Evolutionary conservation across 2,329 filamentous ascomycete species (phyloP).

Genomic region (Colletotrichum lupini): DNA sequence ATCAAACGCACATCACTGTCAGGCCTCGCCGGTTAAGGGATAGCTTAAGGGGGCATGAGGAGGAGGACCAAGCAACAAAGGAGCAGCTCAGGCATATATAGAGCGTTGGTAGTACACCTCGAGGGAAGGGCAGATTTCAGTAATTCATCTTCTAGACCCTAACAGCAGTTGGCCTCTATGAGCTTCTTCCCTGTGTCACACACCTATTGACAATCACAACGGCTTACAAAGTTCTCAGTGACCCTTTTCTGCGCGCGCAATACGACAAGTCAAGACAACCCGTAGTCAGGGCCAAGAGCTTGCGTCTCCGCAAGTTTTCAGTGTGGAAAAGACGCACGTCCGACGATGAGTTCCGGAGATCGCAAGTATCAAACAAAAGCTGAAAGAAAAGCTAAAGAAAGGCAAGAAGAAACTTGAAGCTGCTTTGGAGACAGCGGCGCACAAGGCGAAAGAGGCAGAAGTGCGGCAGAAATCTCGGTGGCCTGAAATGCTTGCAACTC

Average conservation of each 20-base stretch:
- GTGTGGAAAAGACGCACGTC: neutral
- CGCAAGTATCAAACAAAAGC: neutral
- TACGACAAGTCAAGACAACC: neutral
- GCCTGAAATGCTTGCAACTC: neutral
- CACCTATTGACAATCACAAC: neutral
- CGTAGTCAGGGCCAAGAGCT: neutral
- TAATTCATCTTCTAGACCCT: no score
- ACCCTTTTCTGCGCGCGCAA: neutral
- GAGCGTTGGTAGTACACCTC: no score
- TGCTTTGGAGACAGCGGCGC: neutral
- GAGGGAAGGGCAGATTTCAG: no score
- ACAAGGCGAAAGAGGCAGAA: neutral
- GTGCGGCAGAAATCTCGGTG: neutral
- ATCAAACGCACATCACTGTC: neutral
- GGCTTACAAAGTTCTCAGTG: neutral
- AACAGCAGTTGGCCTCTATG: no score
- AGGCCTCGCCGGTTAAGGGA: no score
- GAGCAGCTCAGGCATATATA: no score
- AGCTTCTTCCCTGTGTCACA: no score
- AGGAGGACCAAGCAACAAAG: no score
- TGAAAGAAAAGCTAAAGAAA: neutral
- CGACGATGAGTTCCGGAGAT: neutral
- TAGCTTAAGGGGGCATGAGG: no score
- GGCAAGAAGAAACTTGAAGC: neutral
- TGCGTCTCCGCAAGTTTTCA: neutral